Evolutionary conservation across 163 green algal species (phyloP).

Genomic region (Prototheca wickerhamii): DNA sequence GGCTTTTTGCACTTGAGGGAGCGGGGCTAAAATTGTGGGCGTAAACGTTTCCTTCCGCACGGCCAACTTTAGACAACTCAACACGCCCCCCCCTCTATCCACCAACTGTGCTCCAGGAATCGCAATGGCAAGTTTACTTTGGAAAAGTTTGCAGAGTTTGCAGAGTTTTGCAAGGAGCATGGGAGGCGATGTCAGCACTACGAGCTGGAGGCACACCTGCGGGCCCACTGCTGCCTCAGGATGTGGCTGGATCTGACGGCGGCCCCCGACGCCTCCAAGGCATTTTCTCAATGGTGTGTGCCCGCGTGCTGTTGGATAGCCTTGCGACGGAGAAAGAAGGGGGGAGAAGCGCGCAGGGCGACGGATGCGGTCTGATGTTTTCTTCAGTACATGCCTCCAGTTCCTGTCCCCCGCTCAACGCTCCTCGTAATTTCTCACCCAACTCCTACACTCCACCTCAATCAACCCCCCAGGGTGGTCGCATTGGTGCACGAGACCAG

Average conservation of each 20-base stretch:
- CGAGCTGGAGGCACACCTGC: conserved; percentile 29
- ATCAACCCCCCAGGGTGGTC: conserved; percentile 29
- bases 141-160: conserved; percentile 24
- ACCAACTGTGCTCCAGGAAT: conserved; percentile 11
- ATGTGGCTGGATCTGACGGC: conserved; percentile 19
- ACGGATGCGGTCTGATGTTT: not conserved
- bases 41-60: not conserved
- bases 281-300: conserved; percentile 11
- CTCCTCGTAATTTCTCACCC: not conserved
- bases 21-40: too few relatives aligned
- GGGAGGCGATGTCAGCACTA: conserved; percentile 15
- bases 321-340: not conserved
- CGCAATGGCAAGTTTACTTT: conserved; percentile 27
- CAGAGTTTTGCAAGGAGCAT: conserved; percentile 16
- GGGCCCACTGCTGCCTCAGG: conserved; percentile 28
- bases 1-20: not conserved
- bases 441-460: not conserved
- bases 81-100: not conserved
- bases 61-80: not conserved
- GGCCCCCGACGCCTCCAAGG: conserved; percentile 5
- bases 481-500: conserved; percentile 23
- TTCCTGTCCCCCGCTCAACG: not conserved
- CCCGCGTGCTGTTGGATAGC: not conserved
- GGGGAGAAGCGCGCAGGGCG: not conserved
- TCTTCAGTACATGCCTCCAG: not conserved